These are phyloP conservation scores for Aquanectria penicillioides DNA, from an alignment of 2,329 filamentous ascomycete species.

Conservation along the genomic window DNA sequence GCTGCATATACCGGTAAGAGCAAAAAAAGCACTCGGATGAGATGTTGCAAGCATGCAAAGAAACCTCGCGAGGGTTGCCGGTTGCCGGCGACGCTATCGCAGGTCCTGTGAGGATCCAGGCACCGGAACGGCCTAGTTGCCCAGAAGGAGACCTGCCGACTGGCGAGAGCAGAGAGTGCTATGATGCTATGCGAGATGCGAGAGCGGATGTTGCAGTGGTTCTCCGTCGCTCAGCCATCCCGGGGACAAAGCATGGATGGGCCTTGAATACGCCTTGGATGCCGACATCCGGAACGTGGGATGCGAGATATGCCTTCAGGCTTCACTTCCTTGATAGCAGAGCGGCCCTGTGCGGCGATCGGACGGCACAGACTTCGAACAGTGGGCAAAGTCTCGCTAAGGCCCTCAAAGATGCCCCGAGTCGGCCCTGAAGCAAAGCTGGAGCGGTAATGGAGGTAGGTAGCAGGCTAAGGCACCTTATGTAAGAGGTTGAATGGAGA, in stretches of 20 bases:
- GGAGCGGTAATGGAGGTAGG: neutral
- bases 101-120: neutral
- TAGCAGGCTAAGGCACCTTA: neutral
- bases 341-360: too few relatives aligned
- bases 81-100: constrained; percentile 1
- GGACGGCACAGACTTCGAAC: too few relatives aligned
- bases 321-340: too few relatives aligned
- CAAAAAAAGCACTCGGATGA: neutral
- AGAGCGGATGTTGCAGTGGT: neutral
- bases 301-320: neutral
- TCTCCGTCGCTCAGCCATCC: neutral
- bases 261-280: neutral
- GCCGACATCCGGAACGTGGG: constrained; percentile 3
- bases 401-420: neutral
- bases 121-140: neutral
- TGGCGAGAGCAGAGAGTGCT: neutral
- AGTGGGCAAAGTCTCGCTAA: too few relatives aligned
- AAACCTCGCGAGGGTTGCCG: neutral
- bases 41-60: neutral
- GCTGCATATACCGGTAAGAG: neutral
- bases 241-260: neutral
- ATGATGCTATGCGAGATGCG: neutral
- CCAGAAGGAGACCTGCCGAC: constrained; percentile 6
- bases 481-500: constrained; percentile 13
- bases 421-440: constrained; percentile 7